phyloP scores from a whole-genome alignment of 352 stramenopile genomes.

The Phytophthora multivora region DNA sequence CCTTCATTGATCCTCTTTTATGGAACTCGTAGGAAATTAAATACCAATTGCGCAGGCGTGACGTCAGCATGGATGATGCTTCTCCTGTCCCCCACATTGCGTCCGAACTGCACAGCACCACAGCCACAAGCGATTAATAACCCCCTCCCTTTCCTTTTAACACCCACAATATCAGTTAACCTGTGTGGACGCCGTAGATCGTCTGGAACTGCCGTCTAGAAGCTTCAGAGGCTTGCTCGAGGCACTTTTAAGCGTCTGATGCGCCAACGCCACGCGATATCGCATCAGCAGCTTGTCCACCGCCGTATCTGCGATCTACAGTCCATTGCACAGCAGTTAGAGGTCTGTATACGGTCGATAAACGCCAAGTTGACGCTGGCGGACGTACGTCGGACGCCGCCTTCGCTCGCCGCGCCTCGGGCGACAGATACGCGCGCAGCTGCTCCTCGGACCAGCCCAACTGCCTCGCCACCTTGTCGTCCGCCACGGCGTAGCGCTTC shows the following conservation, averaged over 20 bases:
- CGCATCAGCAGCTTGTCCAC: constrained; percentile 71
- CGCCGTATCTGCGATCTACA: constrained; percentile 54
- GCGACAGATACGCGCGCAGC: constrained; percentile 57
- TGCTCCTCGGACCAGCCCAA: constrained; percentile 59
- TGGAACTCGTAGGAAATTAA: not conserved
- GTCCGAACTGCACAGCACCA: constrained; percentile 42
- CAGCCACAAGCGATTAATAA: constrained; percentile 9
- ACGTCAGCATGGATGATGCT: constrained; percentile 46
- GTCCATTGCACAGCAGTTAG: constrained; percentile 11
- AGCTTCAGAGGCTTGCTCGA: constrained; percentile 40
- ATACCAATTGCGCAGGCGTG: constrained; percentile 40
- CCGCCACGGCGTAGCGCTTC: constrained; percentile 51
- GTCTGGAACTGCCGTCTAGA: constrained; percentile 34
- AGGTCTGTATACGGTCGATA: not conserved
- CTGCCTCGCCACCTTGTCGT: constrained; percentile 52
- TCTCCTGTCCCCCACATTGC: constrained; percentile 36
- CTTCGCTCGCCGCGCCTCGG: constrained; percentile 45
- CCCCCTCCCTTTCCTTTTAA: not conserved
- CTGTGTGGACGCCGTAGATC: constrained; percentile 47
- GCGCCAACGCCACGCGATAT: constrained; percentile 54
- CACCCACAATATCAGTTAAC: constrained; percentile 18
- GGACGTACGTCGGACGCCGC: constrained; percentile 40
- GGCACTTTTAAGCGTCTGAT: constrained; percentile 38
- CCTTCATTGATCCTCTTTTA: not conserved
- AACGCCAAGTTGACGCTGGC: not conserved